A percentile compares a stretch with the other conserved stretches of the same genome.
Conservation (phyloP, 192 early-diverging fungal species). For the Coemansia sp. region DNA sequence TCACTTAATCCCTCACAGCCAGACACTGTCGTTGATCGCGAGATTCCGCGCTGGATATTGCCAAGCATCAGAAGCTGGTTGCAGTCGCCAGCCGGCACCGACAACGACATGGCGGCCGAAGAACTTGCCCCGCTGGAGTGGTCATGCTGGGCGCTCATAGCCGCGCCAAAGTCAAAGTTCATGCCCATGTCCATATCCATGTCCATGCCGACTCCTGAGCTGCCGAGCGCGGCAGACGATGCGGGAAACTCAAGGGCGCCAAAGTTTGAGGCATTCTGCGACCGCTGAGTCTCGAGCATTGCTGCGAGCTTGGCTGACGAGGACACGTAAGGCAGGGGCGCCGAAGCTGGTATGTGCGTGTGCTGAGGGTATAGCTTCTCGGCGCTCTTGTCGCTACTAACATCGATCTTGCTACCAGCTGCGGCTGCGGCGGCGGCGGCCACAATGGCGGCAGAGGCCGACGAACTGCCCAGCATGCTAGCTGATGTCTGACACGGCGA, state of each 20-base stretch:
- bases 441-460: conserved; percentile 31
- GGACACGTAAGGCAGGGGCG: conserved; percentile 16
- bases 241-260: conserved; percentile 1
- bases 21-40: conserved; percentile 15
- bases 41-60: conserved; percentile 10
- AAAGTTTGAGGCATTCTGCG: conserved; percentile 1
- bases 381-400: not conserved
- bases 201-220: not conserved
- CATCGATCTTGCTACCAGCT: not conserved
- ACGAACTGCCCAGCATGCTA: conserved; percentile 19
- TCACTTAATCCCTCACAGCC: conserved; percentile 5
- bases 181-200: conserved; percentile 8
- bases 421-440: conserved; percentile 20
- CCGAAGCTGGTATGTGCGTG: conserved; percentile 10
- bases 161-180: conserved; percentile 14
- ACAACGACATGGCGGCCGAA: not conserved
- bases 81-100: conserved; percentile 19
- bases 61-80: conserved; percentile 16
- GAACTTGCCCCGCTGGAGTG: not conserved
- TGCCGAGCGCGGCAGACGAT: not conserved
- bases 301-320: conserved; percentile 21
- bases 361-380: not conserved
- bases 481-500: conserved; percentile 16
- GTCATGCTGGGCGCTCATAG: not conserved
- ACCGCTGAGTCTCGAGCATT: conserved; percentile 20